Base-by-base conservation (phyloP, 2,329 filamentous ascomycete species). In the Diaporthe vaccinii region DNA sequence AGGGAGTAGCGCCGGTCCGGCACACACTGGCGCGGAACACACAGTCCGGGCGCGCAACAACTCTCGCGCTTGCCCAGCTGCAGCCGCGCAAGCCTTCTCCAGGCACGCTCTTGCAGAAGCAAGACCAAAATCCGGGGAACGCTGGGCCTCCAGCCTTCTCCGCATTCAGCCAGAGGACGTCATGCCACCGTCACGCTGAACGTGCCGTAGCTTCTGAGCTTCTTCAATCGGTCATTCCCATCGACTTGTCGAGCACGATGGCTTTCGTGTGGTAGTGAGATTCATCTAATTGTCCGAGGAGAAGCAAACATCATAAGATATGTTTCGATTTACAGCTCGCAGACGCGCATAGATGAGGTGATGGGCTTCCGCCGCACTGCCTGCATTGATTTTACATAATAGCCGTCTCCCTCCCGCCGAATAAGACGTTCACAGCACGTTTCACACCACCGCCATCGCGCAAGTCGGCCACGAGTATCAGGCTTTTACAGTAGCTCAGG, bases 311-410 rank as follows among this genome's bases (percentile, higher is more conserved):
- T 53, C 65, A 55, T 67, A 1, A 67, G 44, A 51, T 41, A 22
- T 55, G 46, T 69, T 69, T 53, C 46, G 49, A 46, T 68, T 36
- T 31, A 17, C 34, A 62, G n/a, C n/a, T 46, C 36, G 34, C 70
- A 41, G 70, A 44, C 34, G 70, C 36, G 25, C 36, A 53, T 34
- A 15, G 4, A 49, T 75, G 68, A 75, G 58, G 51, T 73, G 73
- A 73, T 73, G 74, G 46, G 49, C 9, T 57, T 25, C 46, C 55
- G 70, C 55, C 46, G n/a, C 41, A 28, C 34, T 49, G 20, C 22
- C 25, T 74, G 72, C 72, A 51, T 74, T 58, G 55, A 31, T 53
- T 61, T 73, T 69, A 69, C 70, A 69, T 73, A 73, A 75, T 73
- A 68, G 74, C 70, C 31, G 62, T 59, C 53, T 28, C 44, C 61